A percentile compares a stretch with the other conserved stretches of the same genome.
These are phyloP conservation scores for Taxawa tesnikishii DNA, from an alignment of 2,329 filamentous ascomycete genomes.

Conservation along the genomic window DNA sequence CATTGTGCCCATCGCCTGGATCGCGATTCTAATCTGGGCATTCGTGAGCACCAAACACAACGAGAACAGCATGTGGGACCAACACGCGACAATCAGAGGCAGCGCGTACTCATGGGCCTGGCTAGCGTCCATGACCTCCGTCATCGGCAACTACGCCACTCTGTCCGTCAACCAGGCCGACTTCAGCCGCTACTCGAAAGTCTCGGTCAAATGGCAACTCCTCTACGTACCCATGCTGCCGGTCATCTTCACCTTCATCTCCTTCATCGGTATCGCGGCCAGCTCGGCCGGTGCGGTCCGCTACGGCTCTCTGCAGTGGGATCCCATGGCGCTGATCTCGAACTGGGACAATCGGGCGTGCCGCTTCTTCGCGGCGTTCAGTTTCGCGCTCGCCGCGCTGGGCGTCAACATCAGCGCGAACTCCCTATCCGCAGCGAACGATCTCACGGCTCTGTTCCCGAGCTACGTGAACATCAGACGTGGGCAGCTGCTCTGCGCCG, in stretches of 20 bases:
- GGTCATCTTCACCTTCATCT: slow-evolving; percentile 35
- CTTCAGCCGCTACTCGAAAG: slow-evolving; percentile 20
- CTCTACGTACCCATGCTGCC: too few relatives aligned
- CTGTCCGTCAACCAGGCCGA: slow-evolving; percentile 23
- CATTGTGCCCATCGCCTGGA: slow-evolving; percentile 13
- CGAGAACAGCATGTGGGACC: too few relatives aligned
- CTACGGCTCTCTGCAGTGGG: slow-evolving; percentile 34
- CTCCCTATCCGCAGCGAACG: slow-evolving; percentile 40
- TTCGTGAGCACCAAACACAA: too few relatives aligned
- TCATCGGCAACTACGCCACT: slow-evolving; percentile 18
- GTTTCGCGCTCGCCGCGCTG: slow-evolving; percentile 5
- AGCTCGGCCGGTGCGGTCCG: slow-evolving; percentile 42
- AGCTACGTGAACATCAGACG: slow-evolving; percentile 34
- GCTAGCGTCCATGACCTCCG: slow-evolving; percentile 16
- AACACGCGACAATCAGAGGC: too few relatives aligned
- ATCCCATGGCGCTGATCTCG: slow-evolving; percentile 22
- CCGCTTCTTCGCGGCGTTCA: slow-evolving; percentile 27
- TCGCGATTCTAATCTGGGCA: slow-evolving; percentile 8
- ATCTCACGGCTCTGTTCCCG: slow-evolving; percentile 39
- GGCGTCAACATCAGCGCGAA: slow-evolving; percentile 45
- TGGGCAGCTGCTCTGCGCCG: slow-evolving; percentile 31
- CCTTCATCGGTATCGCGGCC: slow-evolving; percentile 46
- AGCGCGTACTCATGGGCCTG: too few relatives aligned
- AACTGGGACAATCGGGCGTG: slow-evolving; percentile 18
- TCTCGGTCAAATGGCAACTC: too few relatives aligned